Percentiles rank a stretch among this genome's conserved stretches.
Evolutionary conservation across 176 grass and related monocot genomes (phyloP).

Genomic region (Eleusine indica): DNA sequence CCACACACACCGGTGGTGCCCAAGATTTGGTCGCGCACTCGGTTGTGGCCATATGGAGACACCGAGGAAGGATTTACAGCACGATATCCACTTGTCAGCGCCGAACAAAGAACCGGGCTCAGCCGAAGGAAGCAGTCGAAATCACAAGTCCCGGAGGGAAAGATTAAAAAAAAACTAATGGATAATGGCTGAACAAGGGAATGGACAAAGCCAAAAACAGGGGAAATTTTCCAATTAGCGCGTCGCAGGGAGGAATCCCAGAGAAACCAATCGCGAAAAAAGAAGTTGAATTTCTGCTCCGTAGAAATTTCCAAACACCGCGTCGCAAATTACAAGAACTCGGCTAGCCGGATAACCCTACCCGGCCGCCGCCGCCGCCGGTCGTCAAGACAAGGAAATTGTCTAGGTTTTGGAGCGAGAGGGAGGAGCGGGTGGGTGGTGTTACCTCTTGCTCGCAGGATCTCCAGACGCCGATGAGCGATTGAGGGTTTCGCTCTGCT

Average conservation of each 20-base stretch:
- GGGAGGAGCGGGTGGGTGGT: neutral
- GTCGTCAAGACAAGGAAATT: neutral
- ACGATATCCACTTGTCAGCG: neutral
- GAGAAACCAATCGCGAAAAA: conserved; percentile 26
- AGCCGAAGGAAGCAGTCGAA: neutral
- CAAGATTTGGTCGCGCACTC: neutral
- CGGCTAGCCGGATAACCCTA: neutral
- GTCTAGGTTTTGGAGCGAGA: neutral
- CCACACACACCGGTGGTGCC: neutral
- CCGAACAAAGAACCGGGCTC: conserved; percentile 5
- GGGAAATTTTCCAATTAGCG: conserved; percentile 5
- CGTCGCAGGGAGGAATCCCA: neutral
- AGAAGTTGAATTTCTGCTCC: neutral
- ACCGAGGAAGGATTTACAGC: conserved; percentile 1
- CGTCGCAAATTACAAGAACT: neutral
- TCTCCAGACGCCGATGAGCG: neutral
- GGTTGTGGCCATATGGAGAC: conserved; percentile 3
- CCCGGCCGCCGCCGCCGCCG: neutral
- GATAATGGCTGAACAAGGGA: neutral
- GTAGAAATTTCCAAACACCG: no score
- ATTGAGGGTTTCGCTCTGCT: neutral
- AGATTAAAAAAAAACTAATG: no score
- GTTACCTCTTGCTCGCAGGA: conserved; percentile 3
- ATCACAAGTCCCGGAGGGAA: neutral
- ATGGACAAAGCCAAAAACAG: neutral